These are phyloP conservation scores for Trichaptum fuscoviolaceum DNA, from an alignment of 768 basidiomycete genomes.

Conservation along the genomic window DNA sequence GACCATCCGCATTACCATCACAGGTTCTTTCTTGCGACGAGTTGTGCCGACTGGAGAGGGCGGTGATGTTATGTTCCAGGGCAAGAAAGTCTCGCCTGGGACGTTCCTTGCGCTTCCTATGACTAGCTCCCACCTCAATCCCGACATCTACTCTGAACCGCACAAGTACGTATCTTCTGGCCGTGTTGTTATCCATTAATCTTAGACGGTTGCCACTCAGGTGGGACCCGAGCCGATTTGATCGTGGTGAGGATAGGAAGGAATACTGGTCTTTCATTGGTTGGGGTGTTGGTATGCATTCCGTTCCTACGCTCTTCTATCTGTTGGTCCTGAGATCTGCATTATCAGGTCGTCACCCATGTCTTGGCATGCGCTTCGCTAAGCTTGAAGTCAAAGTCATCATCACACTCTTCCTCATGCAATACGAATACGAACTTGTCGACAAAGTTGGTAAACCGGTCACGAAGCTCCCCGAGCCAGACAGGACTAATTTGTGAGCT, in stretches of 20 bases:
- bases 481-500: constrained; percentile 9
- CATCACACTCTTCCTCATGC: constrained; percentile 60
- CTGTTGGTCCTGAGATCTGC: constrained; percentile 9
- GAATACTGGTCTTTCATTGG: constrained; percentile 61
- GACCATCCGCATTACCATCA: constrained; percentile 73
- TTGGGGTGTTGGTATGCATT: constrained; percentile 68
- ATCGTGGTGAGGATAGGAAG: constrained; percentile 33
- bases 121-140: constrained; percentile 72
- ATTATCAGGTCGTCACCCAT: constrained; percentile 23
- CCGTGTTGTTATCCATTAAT: background rate
- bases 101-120: constrained; percentile 77
- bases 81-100: constrained; percentile 65
- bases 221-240: constrained; percentile 45
- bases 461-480: constrained; percentile 22
- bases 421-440: constrained; percentile 54
- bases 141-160: constrained; percentile 67
- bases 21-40: constrained; percentile 75
- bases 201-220: background rate
- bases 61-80: constrained; percentile 63
- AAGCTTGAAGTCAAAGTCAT: constrained; percentile 70
- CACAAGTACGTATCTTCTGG: constrained; percentile 46
- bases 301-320: constrained; percentile 16
- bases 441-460: constrained; percentile 43
- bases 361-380: constrained; percentile 71
- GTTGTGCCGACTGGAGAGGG: constrained; percentile 45